Percentiles rank a stretch among this genome's conserved stretches.
Evolutionary conservation across 2,329 filamentous ascomycete genomes (phyloP).

Genomic region (Sclerotiophoma versabilis): DNA sequence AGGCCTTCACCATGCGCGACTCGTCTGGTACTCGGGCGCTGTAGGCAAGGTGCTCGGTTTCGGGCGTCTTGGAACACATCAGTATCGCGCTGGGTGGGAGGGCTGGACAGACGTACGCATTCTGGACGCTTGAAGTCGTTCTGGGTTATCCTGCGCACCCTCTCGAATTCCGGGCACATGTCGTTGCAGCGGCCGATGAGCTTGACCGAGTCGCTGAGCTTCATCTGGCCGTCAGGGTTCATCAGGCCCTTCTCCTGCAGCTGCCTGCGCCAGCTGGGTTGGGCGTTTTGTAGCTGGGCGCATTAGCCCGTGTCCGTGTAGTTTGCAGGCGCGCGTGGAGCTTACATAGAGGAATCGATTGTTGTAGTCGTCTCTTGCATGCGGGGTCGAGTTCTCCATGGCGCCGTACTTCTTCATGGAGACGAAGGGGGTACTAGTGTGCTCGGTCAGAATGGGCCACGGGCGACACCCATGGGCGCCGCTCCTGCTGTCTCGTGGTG

Average conservation of each 20-base stretch:
- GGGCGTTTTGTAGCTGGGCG: slow-evolving; percentile 26
- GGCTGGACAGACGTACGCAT: slow-evolving; percentile 54
- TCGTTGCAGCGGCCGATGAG: slow-evolving; percentile 67
- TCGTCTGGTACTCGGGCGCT: slow-evolving; percentile 55
- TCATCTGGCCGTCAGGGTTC: slow-evolving; percentile 65
- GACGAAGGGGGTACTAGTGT: slow-evolving; percentile 16
- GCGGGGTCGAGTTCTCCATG: slow-evolving; percentile 31
- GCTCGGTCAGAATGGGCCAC: slow-evolving; percentile 32
- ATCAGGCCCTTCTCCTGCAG: slow-evolving; percentile 39
- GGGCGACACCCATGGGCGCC: slow-evolving; percentile 20
- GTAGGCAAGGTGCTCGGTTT: slow-evolving; percentile 42
- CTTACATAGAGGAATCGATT: slow-evolving; percentile 38
- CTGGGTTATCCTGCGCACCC: slow-evolving; percentile 67
- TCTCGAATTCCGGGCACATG: slow-evolving; percentile 71
- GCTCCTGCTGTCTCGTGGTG: slow-evolving; percentile 1
- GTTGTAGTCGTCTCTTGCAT: slow-evolving; percentile 32
- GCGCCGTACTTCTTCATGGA: slow-evolving; percentile 7
- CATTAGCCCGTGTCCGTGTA: slow-evolving; percentile 15
- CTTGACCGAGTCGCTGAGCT: slow-evolving; percentile 66
- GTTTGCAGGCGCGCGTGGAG: background rate
- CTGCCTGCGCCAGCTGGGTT: slow-evolving; percentile 48
- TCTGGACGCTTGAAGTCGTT: slow-evolving; percentile 68
- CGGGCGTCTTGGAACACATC: slow-evolving; percentile 30
- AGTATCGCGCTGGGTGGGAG: background rate
- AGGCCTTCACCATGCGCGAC: slow-evolving; percentile 68